Conservation (phyloP, 2,329 filamentous ascomycete species). For the Fusarium brachygibbosum region DNA sequence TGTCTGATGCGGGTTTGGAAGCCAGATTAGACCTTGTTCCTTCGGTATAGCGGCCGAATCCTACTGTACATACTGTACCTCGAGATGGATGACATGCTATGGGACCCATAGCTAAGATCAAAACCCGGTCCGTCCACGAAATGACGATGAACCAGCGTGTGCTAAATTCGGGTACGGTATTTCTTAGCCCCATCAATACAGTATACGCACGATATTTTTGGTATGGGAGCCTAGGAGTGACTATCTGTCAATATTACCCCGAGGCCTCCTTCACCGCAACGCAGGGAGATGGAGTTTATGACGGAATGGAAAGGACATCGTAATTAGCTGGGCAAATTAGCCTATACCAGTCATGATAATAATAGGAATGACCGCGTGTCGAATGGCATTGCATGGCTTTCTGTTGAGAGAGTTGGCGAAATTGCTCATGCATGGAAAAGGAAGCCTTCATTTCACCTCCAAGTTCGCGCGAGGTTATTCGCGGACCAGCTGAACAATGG, state of each 20-base stretch:
- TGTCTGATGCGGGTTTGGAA: slow-evolving; percentile 13
- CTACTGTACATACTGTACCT: slow-evolving; percentile 14
- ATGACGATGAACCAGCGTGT: slow-evolving; percentile 37
- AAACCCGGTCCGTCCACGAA: slow-evolving; percentile 27
- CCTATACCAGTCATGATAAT: slow-evolving; percentile 38
- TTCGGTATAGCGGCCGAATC: slow-evolving; percentile 38
- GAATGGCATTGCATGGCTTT: slow-evolving; percentile 19
- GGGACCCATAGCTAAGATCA: slow-evolving; percentile 8
- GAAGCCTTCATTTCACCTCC: slow-evolving; percentile 25
- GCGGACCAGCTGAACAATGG: slow-evolving; percentile 25
- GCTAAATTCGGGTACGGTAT: slow-evolving; percentile 31
- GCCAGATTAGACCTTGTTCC: slow-evolving; percentile 17
- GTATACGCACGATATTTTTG: slow-evolving; percentile 16
- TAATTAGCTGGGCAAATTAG: slow-evolving; percentile 47
- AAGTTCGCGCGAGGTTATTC: slow-evolving; percentile 29
- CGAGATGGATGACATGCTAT: slow-evolving; percentile 28
- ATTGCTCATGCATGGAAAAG: slow-evolving; percentile 38
- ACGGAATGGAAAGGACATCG: slow-evolving; percentile 39
- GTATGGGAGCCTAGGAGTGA: background rate
- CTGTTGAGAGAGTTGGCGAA: slow-evolving; percentile 34
- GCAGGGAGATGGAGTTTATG: slow-evolving; percentile 38
- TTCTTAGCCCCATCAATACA: slow-evolving; percentile 17
- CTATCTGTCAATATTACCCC: slow-evolving; percentile 20
- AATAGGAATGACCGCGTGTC: slow-evolving; percentile 37
- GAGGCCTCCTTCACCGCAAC: slow-evolving; percentile 37